Conservation (phyloP, 2,329 filamentous ascomycete species). For the Sporothrix schenckii region DNA sequence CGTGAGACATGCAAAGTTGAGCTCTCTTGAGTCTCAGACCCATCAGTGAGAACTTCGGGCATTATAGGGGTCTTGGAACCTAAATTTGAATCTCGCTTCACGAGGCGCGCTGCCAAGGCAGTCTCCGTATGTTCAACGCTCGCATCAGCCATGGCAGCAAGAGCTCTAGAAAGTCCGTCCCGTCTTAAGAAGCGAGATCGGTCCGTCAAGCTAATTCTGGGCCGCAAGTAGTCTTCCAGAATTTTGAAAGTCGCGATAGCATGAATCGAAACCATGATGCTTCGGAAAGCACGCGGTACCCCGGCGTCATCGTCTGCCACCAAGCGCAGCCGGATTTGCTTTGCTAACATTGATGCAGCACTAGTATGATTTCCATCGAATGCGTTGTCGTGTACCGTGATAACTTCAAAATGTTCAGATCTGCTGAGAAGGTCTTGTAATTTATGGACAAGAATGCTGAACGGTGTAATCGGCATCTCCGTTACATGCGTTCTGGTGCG, state of each 20-base stretch:
- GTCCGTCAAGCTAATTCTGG: conserved; percentile 80
- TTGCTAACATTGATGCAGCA: conserved; percentile 92
- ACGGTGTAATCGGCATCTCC: conserved; percentile 76
- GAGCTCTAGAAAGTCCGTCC: conserved; percentile 64
- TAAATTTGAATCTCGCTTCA: conserved; percentile 47
- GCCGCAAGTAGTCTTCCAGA: conserved; percentile 91
- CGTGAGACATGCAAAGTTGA: background rate
- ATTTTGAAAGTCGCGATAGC: conserved; percentile 98
- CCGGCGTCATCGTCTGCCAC: conserved; percentile 88
- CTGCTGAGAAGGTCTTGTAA: conserved; percentile 93
- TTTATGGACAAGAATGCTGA: conserved; percentile 89
- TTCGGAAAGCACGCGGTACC: conserved; percentile 83
- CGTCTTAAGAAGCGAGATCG: conserved; percentile 66
- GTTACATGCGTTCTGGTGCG: conserved; percentile 65
- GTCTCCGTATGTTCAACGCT: conserved; percentile 60
- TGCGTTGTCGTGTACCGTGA: conserved; percentile 91
- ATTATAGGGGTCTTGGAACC: conserved; percentile 39
- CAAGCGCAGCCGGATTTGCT: conserved; percentile 87
- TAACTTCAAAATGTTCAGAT: conserved; percentile 96
- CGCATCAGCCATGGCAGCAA: conserved; percentile 75
- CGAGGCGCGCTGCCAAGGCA: conserved; percentile 52
- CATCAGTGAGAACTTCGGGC: conserved; percentile 44
- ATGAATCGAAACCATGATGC: conserved; percentile 98
- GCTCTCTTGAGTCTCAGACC: background rate
- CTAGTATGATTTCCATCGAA: conserved; percentile 89